A percentile compares a stretch with the other conserved stretches of the same genome.
Evolutionary conservation across 345 rosid species (phyloP).

Genomic region (Acer saccharum): DNA sequence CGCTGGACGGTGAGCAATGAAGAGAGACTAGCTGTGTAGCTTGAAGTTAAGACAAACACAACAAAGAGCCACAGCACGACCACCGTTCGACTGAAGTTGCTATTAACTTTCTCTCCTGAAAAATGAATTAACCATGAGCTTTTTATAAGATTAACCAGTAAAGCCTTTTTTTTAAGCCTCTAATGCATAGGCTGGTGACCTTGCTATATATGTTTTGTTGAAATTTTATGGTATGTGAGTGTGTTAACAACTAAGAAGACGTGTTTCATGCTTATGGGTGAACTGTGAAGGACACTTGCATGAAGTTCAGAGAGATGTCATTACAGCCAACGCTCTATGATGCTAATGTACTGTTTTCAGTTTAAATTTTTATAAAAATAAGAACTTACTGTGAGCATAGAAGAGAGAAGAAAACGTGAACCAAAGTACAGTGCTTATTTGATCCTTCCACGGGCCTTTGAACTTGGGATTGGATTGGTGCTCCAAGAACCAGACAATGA

Average conservation of each 20-base stretch:
- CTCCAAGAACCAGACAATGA: slow-evolving; percentile 51
- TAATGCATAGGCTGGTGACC: no score
- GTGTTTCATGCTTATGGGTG: no score
- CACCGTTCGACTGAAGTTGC: slow-evolving; percentile 38
- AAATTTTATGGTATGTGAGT: no score
- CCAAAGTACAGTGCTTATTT: slow-evolving; percentile 35
- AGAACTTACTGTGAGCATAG: slow-evolving; percentile 48
- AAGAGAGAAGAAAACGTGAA: slow-evolving; percentile 50
- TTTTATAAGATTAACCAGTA: not conserved
- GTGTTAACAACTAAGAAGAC: no score
- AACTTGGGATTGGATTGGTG: slow-evolving; percentile 33
- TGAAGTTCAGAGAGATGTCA: no score
- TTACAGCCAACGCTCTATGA: no score
- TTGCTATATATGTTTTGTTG: no score
- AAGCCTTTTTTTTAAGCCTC: no score
- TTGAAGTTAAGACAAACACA: slow-evolving; percentile 44
- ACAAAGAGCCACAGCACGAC: slow-evolving; percentile 47
- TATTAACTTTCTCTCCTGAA: slow-evolving; percentile 36
- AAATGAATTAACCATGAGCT: not conserved
- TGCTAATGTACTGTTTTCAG: not conserved
- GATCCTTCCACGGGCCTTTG: slow-evolving; percentile 32
- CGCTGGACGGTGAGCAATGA: slow-evolving; percentile 45
- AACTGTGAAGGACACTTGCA: no score
- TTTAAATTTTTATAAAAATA: not conserved
- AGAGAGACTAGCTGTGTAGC: slow-evolving; percentile 52